A percentile compares a stretch with the other conserved stretches of the same genome.
Conservation (phyloP, 192 early-diverging fungal species). For the Chytriomyces sp. region DNA sequence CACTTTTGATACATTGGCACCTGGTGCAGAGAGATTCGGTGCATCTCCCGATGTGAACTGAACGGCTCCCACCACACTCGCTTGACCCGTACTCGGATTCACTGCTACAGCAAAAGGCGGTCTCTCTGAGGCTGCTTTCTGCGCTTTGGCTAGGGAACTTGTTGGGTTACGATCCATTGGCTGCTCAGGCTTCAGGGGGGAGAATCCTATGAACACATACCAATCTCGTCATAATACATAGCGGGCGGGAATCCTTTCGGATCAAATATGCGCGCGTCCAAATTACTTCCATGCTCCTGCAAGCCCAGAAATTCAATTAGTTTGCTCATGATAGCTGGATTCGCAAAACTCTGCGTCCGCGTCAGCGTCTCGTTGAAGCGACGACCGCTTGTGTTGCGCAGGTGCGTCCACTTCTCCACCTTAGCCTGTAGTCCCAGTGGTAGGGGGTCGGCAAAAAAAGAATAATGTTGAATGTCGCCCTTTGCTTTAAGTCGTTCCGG, state of each 20-base stretch:
- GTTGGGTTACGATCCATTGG: not conserved
- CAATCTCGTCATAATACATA: conserved; percentile 61
- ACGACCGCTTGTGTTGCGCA: conserved; percentile 65
- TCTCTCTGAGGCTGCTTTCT: conserved; percentile 6
- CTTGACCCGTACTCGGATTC: not conserved
- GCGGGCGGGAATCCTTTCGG: conserved; percentile 61
- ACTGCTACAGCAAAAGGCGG: not conserved
- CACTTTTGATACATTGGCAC: no score
- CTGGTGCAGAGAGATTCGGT: no score
- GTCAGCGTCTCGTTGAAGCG: conserved; percentile 80
- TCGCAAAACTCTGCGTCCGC: conserved; percentile 85
- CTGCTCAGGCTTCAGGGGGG: no score
- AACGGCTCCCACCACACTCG: not conserved
- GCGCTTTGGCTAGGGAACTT: conserved; percentile 6
- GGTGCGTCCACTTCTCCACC: conserved; percentile 71
- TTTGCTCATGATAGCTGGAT: conserved; percentile 88
- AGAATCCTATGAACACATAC: conserved; percentile 36
- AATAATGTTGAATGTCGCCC: no score
- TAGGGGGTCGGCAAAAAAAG: no score
- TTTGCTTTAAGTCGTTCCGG: no score
- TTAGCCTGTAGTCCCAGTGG: no score
- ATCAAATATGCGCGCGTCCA: conserved; percentile 69
- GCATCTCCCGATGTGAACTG: not conserved
- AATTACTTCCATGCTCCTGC: conserved; percentile 82
- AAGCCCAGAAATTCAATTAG: conserved; percentile 81